phyloP scores from a whole-genome alignment of 192 early-diverging fungal species.

The Coemansia sp. region DNA sequence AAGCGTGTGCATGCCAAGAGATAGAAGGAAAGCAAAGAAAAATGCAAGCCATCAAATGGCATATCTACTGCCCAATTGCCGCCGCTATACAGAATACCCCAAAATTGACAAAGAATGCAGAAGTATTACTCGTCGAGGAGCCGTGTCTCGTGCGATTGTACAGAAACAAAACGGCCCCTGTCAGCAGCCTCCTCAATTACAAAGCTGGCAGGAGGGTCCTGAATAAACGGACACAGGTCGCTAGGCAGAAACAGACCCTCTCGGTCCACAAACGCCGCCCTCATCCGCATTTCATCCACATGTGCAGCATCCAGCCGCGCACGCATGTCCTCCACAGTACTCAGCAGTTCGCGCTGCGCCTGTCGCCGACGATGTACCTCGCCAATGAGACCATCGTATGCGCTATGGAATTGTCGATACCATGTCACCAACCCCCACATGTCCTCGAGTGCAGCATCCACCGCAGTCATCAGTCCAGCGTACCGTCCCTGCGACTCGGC shows the following conservation, averaged over 20 bases:
- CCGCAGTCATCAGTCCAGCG: slow-evolving; percentile 5
- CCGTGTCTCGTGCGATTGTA: slow-evolving; percentile 50
- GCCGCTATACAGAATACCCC: too few species aligned
- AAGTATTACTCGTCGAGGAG: too few species aligned
- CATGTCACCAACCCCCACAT: slow-evolving; percentile 48
- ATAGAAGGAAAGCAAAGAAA: too few species aligned
- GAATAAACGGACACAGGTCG: slow-evolving; percentile 54
- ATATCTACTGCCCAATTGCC: too few species aligned
- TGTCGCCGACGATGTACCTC: slow-evolving; percentile 50
- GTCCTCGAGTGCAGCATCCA: slow-evolving; percentile 35
- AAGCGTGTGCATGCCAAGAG: too few species aligned
- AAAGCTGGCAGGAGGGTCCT: slow-evolving; percentile 50
- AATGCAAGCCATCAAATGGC: too few species aligned
- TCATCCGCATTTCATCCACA: slow-evolving; percentile 30
- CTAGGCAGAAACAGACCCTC: slow-evolving; percentile 47
- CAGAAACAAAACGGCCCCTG: slow-evolving; percentile 32
- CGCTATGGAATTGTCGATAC: slow-evolving; percentile 50
- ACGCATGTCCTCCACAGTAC: slow-evolving; percentile 44
- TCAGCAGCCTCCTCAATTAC: slow-evolving; percentile 40
- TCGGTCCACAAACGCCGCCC: slow-evolving; percentile 42
- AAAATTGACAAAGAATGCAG: too few species aligned
- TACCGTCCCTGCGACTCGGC: slow-evolving; percentile 24
- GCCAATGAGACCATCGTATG: slow-evolving; percentile 45
- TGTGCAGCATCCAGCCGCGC: slow-evolving; percentile 32
- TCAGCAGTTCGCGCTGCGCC: slow-evolving; percentile 31